Evolutionary conservation across 2,329 filamentous ascomycete species (phyloP), one percentile per base, ranked within the genome.

Genomic region (Diplodia intermedia): DNA sequence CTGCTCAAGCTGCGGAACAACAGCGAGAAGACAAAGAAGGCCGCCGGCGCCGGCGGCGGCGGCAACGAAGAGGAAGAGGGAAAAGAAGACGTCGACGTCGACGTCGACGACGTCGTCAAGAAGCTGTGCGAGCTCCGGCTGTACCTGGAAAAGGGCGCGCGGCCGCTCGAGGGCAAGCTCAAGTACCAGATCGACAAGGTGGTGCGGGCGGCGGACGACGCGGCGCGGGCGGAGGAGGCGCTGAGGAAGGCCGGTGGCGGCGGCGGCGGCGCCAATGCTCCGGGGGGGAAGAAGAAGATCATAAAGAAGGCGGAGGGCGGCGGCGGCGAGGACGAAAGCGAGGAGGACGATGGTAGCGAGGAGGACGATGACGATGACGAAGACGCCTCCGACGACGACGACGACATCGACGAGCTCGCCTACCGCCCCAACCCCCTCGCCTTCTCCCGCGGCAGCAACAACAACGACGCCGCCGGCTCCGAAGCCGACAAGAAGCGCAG

Each of bases 181-280:
- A 94, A 93, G 72, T 99, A 97, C 80, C 94, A 97, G 77, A 93
- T 99, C 74, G 94, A 98, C 79, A 95, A 97, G 76, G 93, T 97
- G 31, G 85, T 99, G 23, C 91, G 93, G 71, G 92, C 93, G 0
- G 93, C 93, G 43, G 91, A 97, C 70, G 90, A 94, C 72, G 86
- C 88, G 4, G 86, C 89, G 70, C 83, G 86, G 40, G 75, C 74
- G 3, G 79, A 78, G 3, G 73, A 74, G 1, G 43, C 43, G 47
- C 73, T 77, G 14, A 80, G 81, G 54, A 75, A 53, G 54, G 36
- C 23, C 12, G 81, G 69, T 72, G 73, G 20, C 53, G 36, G 15
- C 53, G 36, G 15, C 70, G 75, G 70, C 63, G 75, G 69, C 50
- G 69, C 31, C 65, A 5, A 50, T 67, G 5, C 40, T 18, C 7